A percentile compares a stretch with the other conserved stretches of the same genome.
These are phyloP conservation scores for Fusarium goolgardi DNA, from an alignment of 2,329 filamentous ascomycete genomes.

Conservation along the genomic window DNA sequence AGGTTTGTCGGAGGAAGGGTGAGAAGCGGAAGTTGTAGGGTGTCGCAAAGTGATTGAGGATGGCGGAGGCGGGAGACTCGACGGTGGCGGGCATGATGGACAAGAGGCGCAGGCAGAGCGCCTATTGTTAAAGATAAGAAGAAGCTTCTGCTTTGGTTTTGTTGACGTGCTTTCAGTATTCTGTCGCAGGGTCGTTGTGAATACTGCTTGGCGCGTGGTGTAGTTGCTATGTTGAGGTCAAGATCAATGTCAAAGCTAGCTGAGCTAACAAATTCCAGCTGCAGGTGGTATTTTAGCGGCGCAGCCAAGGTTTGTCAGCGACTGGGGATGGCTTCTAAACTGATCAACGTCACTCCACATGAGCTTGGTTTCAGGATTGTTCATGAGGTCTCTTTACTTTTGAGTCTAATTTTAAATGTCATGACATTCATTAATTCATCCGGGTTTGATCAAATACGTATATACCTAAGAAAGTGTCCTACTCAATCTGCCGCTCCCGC, in stretches of 20 bases:
- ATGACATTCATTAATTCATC: not conserved
- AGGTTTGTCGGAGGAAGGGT: conserved; percentile 84
- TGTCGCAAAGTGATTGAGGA: conserved; percentile 68
- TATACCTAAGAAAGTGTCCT: not conserved
- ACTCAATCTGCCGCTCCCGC: not conserved
- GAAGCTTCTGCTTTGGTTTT: not conserved
- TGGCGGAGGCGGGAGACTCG: conserved; percentile 53
- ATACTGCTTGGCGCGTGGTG: not conserved
- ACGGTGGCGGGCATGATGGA: conserved; percentile 49
- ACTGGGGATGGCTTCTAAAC: conserved; percentile 16
- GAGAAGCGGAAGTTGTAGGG: conserved; percentile 83
- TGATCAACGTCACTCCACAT: conserved; percentile 16
- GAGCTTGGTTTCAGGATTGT: conserved; percentile 9
- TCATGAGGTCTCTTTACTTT: not conserved
- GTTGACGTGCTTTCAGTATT: not conserved
- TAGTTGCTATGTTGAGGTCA: conserved; percentile 18
- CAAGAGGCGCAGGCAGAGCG: conserved; percentile 23
- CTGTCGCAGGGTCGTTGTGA: not conserved
- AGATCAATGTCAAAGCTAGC: conserved; percentile 11
- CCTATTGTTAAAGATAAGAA: not conserved
- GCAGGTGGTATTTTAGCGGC: conserved; percentile 18
- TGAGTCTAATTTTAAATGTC: too few species aligned
- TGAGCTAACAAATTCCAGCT: conserved; percentile 36
- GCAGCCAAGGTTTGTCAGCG: conserved; percentile 36
- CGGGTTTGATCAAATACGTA: not conserved